phyloP scores from a whole-genome alignment of 805 yeast species.

The Lipomyces spencermartinsiae region DNA sequence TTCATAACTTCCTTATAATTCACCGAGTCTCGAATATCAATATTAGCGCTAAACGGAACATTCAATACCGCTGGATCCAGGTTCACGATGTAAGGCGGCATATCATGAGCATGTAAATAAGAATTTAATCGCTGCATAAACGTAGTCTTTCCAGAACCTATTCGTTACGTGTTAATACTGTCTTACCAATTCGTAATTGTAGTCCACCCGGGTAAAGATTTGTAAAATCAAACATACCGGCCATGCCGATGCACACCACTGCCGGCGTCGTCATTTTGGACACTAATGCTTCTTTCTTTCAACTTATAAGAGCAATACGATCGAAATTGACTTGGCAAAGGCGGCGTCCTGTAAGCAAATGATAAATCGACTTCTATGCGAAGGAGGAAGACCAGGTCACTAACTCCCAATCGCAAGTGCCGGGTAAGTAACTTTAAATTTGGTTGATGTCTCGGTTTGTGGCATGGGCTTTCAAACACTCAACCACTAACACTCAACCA shows the following conservation, averaged over 20 bases:
- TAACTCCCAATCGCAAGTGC: not conserved
- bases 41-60: conserved; percentile 92
- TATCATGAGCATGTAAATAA: conserved; percentile 71
- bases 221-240: conserved; percentile 42
- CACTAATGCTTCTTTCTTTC: not conserved
- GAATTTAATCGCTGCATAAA: conserved; percentile 94
- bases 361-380: not conserved
- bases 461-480: too few relatives aligned
- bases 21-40: conserved; percentile 94
- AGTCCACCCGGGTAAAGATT: not conserved
- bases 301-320: not conserved
- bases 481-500: too few relatives aligned
- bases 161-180: not conserved
- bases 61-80: conserved; percentile 95
- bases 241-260: conserved; percentile 59
- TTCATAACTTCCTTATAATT: conserved; percentile 97
- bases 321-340: not conserved
- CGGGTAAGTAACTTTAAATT: not conserved
- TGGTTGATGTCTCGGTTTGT: too few relatives aligned
- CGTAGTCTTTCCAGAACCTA: conserved; percentile 91
- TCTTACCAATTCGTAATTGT: not conserved
- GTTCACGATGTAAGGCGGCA: conserved; percentile 89
- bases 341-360: not conserved
- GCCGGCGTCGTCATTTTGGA: conserved; percentile 49
- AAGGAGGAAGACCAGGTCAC: not conserved